Evolutionary conservation across 176 grass and related monocot species (phyloP).

Genomic region (Phoenix roebelenii): DNA sequence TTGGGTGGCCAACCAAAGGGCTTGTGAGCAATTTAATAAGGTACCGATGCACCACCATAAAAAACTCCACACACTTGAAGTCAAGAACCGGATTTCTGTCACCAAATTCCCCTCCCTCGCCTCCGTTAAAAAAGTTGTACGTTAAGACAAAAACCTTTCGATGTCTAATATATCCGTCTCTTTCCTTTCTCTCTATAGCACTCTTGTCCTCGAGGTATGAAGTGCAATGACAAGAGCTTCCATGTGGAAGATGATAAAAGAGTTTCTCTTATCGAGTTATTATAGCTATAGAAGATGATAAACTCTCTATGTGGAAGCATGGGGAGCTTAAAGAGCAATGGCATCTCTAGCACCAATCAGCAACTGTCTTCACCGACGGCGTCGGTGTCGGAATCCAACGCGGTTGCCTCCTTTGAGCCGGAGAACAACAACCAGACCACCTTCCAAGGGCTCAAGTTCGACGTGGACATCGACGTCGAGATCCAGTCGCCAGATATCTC

Average conservation of each 20-base stretch:
- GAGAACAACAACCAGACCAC: slow-evolving; percentile 35
- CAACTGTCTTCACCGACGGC: slow-evolving; percentile 35
- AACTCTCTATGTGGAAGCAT: slow-evolving; percentile 30
- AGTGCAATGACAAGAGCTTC: slow-evolving; percentile 7
- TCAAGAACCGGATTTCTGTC: too few relatives aligned
- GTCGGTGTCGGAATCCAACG: slow-evolving; percentile 49
- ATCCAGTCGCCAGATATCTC: slow-evolving; percentile 49
- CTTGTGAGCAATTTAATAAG: too few relatives aligned
- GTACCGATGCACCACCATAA: too few relatives aligned
- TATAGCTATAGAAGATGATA: background rate
- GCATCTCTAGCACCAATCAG: slow-evolving; percentile 18
- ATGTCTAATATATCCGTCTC: too few relatives aligned
- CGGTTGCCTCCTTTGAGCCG: slow-evolving; percentile 22
- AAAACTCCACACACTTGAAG: too few relatives aligned
- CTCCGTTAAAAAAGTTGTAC: too few relatives aligned
- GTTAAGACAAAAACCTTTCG: too few relatives aligned
- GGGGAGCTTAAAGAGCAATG: slow-evolving; percentile 24
- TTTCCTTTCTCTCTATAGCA: too few relatives aligned
- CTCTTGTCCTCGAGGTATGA: too few relatives aligned
- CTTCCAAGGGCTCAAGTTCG: slow-evolving; percentile 37
- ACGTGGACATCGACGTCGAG: slow-evolving; percentile 35
- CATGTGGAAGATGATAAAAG: background rate
- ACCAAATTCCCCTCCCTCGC: too few relatives aligned
- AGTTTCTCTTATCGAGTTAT: background rate
- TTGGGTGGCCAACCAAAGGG: too few relatives aligned